Percentiles rank a stretch among this genome's conserved stretches.
Evolutionary conservation across 225 moss, liverwort and hornwort genomes (phyloP).

Genomic region (Sphagnum tenellum): DNA sequence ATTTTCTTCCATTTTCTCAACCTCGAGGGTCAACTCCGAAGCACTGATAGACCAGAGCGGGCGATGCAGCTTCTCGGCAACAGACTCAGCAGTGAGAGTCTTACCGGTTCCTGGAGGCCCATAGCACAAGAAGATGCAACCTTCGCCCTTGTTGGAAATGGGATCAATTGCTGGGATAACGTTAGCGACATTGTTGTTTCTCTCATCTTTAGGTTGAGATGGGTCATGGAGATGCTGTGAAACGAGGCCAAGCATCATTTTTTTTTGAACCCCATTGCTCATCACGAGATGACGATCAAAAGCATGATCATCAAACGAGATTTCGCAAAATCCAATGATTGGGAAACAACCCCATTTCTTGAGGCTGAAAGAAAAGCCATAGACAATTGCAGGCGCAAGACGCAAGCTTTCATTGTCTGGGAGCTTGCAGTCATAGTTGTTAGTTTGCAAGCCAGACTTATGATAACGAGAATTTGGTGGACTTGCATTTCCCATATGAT

Average conservation of each 20-base stretch:
- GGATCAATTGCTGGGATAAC: slow-evolving; percentile 4
- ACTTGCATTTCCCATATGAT: background rate
- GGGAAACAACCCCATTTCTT: no score
- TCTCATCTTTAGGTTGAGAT: background rate
- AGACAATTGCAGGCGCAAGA: slow-evolving; percentile 19
- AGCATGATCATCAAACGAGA: slow-evolving; percentile 9
- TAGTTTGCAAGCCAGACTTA: background rate
- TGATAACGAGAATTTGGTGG: no score
- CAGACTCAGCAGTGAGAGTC: slow-evolving; percentile 21
- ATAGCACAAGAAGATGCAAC: slow-evolving; percentile 22
- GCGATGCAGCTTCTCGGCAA: slow-evolving; percentile 25
- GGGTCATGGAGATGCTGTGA: background rate
- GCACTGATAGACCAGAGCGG: slow-evolving; percentile 24
- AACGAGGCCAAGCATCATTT: slow-evolving; percentile 3
- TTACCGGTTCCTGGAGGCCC: slow-evolving; percentile 31
- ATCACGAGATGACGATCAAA: slow-evolving; percentile 13
- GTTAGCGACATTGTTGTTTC: background rate
- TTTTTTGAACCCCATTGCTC: slow-evolving; percentile 9
- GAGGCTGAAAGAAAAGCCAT: slow-evolving; percentile 18
- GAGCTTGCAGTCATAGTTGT: background rate
- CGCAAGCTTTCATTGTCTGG: background rate
- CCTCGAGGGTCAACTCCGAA: slow-evolving; percentile 5
- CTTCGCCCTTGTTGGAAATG: slow-evolving; percentile 23
- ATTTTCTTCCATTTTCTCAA: slow-evolving; percentile 1
- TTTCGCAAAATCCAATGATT: no score